Base-by-base conservation (phyloP, 306 rosid genomes). In the Lathyrus oleraceus region DNA sequence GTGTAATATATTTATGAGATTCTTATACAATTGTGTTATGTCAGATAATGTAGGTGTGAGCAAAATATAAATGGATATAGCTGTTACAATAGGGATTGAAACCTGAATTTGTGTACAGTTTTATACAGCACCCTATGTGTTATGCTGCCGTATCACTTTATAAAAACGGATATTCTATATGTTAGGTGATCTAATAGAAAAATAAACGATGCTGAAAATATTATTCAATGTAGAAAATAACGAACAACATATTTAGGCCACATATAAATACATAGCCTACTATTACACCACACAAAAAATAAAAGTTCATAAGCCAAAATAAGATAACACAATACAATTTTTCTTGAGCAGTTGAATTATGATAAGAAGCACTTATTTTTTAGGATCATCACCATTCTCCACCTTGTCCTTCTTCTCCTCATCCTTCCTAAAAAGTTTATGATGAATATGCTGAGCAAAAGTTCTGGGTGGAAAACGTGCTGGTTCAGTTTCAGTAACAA, bases 361-460 rank as follows among this genome's bases (percentile, higher is more conserved):
- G 59, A 10, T 1, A 1, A 32, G 38, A 32, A 32, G 8, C 59
- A 21, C 32, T 53, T 28, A 53, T 10, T 20, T 20, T 53, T 53
- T 44, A 16, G 52, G 15, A 44, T 58, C 47, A 40, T 39, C 44
- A 53, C 78, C 69, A 27, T 74, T 39, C 3, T 32, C 38, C 38
- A 32, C 8, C 38, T 82, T 65, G 36, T 74, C 45, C 5, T 60
- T 76, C 28, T 35, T 63, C 39, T 82, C 69, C 43, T 74, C 48
- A 3, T 47, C 75, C 82, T 80, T 89, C 85, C 75, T 79, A 76
- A 88, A 91, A 36, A 91, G 54, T 81, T 91, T 91, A 77, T 91
- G 96, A 11, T 89, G 81, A 45, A 91, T 82, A 70, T 91, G 97
- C 77, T 91, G 93, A 51, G 80, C 82, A 71, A 91, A 91, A 78